Conservation (phyloP, 2,329 filamentous ascomycete genomes). For the Calonectria pteridis region DNA sequence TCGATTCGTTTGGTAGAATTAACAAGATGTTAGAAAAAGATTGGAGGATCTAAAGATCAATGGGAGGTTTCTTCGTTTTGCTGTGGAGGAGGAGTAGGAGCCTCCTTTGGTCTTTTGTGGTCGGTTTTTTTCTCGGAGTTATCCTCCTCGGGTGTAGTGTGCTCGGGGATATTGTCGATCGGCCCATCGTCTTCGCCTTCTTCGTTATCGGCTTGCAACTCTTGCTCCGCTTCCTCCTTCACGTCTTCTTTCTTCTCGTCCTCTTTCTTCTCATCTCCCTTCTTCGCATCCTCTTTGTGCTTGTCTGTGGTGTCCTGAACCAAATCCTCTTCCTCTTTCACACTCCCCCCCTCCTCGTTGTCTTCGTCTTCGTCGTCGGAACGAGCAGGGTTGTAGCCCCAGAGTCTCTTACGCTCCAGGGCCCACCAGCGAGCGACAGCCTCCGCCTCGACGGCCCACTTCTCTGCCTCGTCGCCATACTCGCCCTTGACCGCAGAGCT, state of each 20-base stretch:
- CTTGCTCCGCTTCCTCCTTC: not conserved
- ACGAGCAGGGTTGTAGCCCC: conserved; percentile 16
- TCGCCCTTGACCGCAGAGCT: conserved; percentile 33
- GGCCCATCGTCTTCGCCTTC: not conserved
- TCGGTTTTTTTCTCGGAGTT: not conserved
- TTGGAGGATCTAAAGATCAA: not conserved
- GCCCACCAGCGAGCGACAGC: conserved; percentile 42
- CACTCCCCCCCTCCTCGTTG: not conserved
- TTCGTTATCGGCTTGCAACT: not conserved
- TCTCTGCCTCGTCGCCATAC: conserved; percentile 40
- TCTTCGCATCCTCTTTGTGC: not conserved
- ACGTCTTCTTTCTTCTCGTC: not conserved
- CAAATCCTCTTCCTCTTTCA: not conserved
- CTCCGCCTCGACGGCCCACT: conserved; percentile 46
- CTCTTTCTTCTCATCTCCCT: not conserved
- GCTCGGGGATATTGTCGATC: not conserved
- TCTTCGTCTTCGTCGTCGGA: not conserved
- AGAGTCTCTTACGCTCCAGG: conserved; percentile 40
- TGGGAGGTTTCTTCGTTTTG: not conserved
- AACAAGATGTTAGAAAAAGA: not conserved
- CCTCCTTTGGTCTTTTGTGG: not conserved
- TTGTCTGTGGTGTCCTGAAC: not conserved
- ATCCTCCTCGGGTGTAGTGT: not conserved
- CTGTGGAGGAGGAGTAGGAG: too few species aligned
- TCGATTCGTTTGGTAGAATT: not conserved